These are phyloP conservation scores for Sporothrix phasma DNA, from an alignment of 2,329 filamentous ascomycete species.

Conservation along the genomic window DNA sequence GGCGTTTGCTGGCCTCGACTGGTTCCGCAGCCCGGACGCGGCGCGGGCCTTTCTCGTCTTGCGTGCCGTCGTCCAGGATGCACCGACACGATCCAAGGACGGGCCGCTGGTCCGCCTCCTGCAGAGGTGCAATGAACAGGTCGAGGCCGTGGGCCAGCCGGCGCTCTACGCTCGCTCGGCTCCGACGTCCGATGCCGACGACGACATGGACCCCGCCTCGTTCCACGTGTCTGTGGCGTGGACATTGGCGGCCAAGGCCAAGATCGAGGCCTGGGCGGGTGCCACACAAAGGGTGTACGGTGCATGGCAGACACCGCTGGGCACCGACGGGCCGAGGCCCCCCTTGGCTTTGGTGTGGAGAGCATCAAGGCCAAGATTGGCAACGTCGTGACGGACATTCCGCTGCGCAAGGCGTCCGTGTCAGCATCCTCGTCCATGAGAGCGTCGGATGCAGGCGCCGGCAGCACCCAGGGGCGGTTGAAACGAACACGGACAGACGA, in stretches of 20 bases:
- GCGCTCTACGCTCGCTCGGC: slow-evolving; percentile 49
- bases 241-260: slow-evolving; percentile 52
- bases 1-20: slow-evolving; percentile 32
- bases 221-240: slow-evolving; percentile 91
- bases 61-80: slow-evolving; percentile 34
- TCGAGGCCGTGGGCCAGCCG: slow-evolving; percentile 53
- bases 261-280: slow-evolving; percentile 32
- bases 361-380: slow-evolving; percentile 67
- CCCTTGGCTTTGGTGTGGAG: slow-evolving; percentile 43
- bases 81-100: slow-evolving; percentile 24
- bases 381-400: slow-evolving; percentile 50
- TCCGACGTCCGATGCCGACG: neutral
- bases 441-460: neutral
- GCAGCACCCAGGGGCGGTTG: neutral
- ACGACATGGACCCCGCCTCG: slow-evolving; percentile 25
- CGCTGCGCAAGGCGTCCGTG: slow-evolving; percentile 4
- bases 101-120: slow-evolving; percentile 55
- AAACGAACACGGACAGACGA: neutral
- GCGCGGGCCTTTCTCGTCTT: slow-evolving; percentile 80
- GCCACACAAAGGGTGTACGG: slow-evolving; percentile 28
- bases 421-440: neutral
- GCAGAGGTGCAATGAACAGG: slow-evolving; percentile 53
- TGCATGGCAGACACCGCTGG: slow-evolving; percentile 17
- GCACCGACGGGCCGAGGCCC: too few species aligned
- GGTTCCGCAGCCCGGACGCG: slow-evolving; percentile 45